Evolutionary conservation across 2,329 filamentous ascomycete genomes (phyloP), one percentile per base, ranked within the genome.

Genomic region (Apiospora koreana): DNA sequence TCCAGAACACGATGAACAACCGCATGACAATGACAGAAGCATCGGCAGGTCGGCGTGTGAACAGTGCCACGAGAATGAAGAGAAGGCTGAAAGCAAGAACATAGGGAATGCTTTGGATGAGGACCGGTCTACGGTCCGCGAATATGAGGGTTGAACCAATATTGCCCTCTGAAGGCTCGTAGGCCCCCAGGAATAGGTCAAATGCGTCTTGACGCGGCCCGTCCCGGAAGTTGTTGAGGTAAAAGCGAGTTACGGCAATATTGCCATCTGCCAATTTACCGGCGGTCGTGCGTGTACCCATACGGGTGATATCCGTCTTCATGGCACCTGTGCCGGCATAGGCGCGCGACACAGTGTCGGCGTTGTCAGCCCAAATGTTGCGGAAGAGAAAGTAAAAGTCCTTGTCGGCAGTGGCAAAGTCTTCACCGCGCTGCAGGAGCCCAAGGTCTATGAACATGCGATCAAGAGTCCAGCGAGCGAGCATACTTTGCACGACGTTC

Each of bases 351-450:
- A 99, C 95, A 31, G 97, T 92, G 80, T 99, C 96, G 69, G 97
- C 96, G 77, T 99, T 99, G 82, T 99, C 96, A 41, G 96, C 96
- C 96, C 96, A 99, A 21, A 98, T 87, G 81, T 98, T 98, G 75
- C 96, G 94, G 89, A 98, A 99, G 71, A 98, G 85, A 76, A 92
- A 86, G 81, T 98, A 95, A 79, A 99, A 99, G 0, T 87, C 89
- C 16, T 87, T 84, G 77, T 98, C 94, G 76, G 94, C 93, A 70
- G 87, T 85, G 54, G 91, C 90, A 75, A 96, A 95, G 28, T 88
- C 91, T 77, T 95, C 89, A 69, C 94, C 94, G 35, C 89, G 88
- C 68, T 88, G 82, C 76, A 98, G 88, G 68, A 98, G 84, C 45
- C 95, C 95, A 3, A 94, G 84, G 76, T 98, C 95, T 73, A 91